Percentiles rank a stretch among this genome's conserved stretches.
Conservation (phyloP, 345 rosid genomes). For the Chamaenerion angustifolium region DNA sequence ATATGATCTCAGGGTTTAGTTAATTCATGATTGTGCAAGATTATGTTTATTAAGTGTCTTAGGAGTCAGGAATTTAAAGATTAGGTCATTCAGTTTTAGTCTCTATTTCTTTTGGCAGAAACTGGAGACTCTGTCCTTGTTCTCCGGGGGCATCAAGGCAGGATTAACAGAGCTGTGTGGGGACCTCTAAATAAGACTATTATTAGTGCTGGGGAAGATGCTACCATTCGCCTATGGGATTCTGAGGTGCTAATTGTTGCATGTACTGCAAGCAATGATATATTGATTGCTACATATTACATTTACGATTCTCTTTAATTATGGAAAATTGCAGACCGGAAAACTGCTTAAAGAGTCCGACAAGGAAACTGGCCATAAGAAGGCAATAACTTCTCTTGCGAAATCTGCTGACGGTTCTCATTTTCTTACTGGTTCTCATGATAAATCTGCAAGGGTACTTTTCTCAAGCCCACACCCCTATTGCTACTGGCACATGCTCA, state of each 20-base stretch:
- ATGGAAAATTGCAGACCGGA: constrained; percentile 51
- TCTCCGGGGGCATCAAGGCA: constrained; percentile 61
- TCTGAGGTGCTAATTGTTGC: constrained; percentile 40
- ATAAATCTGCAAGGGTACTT: constrained; percentile 85
- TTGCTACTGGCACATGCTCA: not conserved
- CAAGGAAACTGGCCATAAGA: constrained; percentile 71
- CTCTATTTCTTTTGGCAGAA: constrained; percentile 29
- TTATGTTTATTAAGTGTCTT: too few species aligned
- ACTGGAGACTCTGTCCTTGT: constrained; percentile 45
- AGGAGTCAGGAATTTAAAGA: too few species aligned
- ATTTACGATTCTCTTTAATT: not conserved
- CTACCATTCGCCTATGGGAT: constrained; percentile 79
- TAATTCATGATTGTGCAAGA: too few species aligned
- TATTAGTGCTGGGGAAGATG: constrained; percentile 85
- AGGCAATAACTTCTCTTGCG: constrained; percentile 61
- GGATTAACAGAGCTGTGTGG: constrained; percentile 91
- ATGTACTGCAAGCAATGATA: not conserved
- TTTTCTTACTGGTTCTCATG: constrained; percentile 78
- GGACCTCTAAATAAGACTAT: constrained; percentile 76
- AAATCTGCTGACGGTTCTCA: constrained; percentile 80
- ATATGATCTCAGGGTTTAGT: too few species aligned
- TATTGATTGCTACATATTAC: too few species aligned
- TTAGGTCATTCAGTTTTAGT: too few species aligned
- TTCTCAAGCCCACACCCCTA: not conserved
- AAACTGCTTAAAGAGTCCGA: constrained; percentile 57